Evolutionary conservation across 2,329 filamentous ascomycete species (phyloP).

Genomic region (Paecilomyces variotii): DNA sequence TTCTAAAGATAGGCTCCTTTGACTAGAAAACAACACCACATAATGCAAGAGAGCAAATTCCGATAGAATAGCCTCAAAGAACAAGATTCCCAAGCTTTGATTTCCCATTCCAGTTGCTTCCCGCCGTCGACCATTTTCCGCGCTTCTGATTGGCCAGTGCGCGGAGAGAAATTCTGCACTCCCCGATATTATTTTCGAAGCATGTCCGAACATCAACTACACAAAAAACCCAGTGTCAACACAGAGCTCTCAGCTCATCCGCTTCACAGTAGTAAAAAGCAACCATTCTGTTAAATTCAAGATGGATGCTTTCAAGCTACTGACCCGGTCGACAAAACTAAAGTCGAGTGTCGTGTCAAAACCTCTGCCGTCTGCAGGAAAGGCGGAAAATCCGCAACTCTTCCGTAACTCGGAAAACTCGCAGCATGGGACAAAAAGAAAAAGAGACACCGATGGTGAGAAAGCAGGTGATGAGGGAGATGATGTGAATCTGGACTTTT

Average conservation of each 20-base stretch:
- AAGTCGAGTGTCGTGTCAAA: slow-evolving; percentile 23
- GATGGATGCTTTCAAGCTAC: slow-evolving; percentile 40
- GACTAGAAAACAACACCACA: neutral
- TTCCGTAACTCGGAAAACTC: slow-evolving; percentile 23
- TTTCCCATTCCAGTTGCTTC: neutral
- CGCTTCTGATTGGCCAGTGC: slow-evolving; percentile 26
- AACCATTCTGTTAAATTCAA: slow-evolving; percentile 5
- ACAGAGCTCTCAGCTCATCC: neutral
- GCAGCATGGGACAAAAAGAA: slow-evolving; percentile 27
- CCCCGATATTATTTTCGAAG: slow-evolving; percentile 1
- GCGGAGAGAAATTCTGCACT: slow-evolving; percentile 20
- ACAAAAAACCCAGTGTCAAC: slow-evolving; percentile 7
- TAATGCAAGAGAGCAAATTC: neutral
- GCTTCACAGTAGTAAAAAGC: neutral
- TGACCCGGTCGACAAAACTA: slow-evolving; percentile 38
- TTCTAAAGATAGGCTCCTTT: too few species aligned
- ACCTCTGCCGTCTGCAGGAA: slow-evolving; percentile 33
- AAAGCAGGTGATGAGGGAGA: slow-evolving; percentile 14
- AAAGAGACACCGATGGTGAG: slow-evolving; percentile 21
- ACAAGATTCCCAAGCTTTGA: neutral
- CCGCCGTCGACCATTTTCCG: neutral
- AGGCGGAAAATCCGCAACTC: slow-evolving; percentile 30
- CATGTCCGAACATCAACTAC: neutral
- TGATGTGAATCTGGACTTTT: slow-evolving; percentile 28
- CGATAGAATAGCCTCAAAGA: neutral